A percentile compares a stretch with the other conserved stretches of the same genome.
These are phyloP conservation scores for Ananas comosus DNA, from an alignment of 176 grass and related monocot genomes.

Conservation along the genomic window DNA sequence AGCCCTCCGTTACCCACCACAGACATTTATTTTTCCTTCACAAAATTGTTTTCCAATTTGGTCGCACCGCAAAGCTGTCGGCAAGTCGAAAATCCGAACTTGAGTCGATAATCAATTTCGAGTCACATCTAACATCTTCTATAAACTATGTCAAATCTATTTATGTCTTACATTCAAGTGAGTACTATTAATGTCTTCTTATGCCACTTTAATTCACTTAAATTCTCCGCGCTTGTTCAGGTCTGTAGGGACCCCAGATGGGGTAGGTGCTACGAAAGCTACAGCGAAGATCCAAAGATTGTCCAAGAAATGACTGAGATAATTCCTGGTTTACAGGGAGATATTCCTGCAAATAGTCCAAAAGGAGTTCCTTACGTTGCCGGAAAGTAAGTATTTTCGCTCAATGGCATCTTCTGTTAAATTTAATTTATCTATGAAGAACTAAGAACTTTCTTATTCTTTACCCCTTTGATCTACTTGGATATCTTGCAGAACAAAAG, in stretches of 20 bases:
- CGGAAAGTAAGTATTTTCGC: background rate
- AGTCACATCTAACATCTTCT: too few relatives aligned
- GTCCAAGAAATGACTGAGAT: background rate
- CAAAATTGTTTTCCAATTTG: too few relatives aligned
- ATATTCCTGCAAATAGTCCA: background rate
- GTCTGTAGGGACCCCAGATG: conserved; percentile 1
- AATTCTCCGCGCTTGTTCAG: background rate
- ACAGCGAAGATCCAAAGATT: conserved; percentile 1
- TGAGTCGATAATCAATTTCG: too few relatives aligned
- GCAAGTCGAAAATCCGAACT: too few relatives aligned
- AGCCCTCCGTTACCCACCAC: too few relatives aligned
- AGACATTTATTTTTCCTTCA: too few relatives aligned
- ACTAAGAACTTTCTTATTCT: too few relatives aligned
- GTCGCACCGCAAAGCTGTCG: too few relatives aligned
- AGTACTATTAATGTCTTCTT: background rate
- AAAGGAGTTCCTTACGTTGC: conserved; percentile 1
- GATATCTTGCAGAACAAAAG: conserved; percentile 2
- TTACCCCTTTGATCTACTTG: background rate
- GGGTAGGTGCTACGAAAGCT: background rate
- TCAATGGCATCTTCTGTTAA: background rate
- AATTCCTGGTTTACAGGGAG: conserved; percentile 1
- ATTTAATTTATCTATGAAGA: background rate
- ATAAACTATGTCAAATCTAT: background rate
- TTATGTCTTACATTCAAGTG: background rate
- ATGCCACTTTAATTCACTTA: background rate